A percentile compares a stretch with the other conserved stretches of the same genome.
phyloP scores from a whole-genome alignment of 2,329 filamentous ascomycete species.

The Akanthomyces dipterigenus region DNA sequence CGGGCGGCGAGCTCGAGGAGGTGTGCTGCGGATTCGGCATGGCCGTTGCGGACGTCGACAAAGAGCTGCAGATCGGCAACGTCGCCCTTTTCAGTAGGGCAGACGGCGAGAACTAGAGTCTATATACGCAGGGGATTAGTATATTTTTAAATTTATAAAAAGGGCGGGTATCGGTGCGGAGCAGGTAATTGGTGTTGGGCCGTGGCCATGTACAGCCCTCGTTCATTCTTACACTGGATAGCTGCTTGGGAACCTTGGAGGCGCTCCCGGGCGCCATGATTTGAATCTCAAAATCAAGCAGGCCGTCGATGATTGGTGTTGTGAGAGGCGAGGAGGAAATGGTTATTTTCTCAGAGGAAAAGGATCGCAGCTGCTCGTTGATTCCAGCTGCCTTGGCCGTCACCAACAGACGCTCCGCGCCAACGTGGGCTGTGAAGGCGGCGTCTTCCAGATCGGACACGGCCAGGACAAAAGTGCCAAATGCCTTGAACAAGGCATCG shows the following conservation, averaged over 20 bases:
- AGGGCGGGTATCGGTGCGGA: neutral
- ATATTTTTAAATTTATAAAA: neutral
- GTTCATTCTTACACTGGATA: conserved; percentile 8
- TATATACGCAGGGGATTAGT: neutral
- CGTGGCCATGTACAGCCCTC: neutral
- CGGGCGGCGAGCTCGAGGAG: conserved; percentile 12
- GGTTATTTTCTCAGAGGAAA: neutral
- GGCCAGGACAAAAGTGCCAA: conserved; percentile 5
- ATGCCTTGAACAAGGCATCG: conserved; percentile 3
- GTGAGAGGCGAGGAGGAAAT: neutral
- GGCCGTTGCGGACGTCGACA: conserved; percentile 11
- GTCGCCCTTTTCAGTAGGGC: neutral
- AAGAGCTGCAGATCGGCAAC: conserved; percentile 8
- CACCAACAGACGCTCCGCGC: conserved; percentile 5
- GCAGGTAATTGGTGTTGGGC: neutral
- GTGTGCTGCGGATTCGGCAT: neutral
- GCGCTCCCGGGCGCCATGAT: neutral
- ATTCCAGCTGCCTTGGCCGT: conserved; percentile 3
- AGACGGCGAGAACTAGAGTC: conserved; percentile 2
- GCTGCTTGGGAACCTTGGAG: conserved; percentile 7
- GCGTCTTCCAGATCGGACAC: conserved; percentile 6
- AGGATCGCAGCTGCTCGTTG: conserved; percentile 5
- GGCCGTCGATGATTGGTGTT: neutral
- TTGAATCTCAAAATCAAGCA: conserved; percentile 8
- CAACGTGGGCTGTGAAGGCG: conserved; percentile 9